phyloP scores from a whole-genome alignment of 768 basidiomycete species.

The Fistulinella prunicolor region DNA sequence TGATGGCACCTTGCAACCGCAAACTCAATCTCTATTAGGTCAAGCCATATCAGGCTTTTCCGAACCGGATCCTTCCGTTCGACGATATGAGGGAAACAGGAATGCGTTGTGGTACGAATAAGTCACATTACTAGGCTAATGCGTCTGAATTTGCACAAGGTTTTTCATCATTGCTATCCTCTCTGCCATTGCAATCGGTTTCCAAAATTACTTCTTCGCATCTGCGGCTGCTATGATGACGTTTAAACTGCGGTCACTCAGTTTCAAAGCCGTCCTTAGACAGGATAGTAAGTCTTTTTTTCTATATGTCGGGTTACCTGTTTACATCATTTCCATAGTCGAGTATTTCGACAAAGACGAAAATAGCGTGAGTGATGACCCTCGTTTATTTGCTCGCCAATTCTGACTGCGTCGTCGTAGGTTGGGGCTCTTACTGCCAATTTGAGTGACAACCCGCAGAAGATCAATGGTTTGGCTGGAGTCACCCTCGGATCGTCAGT shows the following conservation, averaged over 20 bases:
- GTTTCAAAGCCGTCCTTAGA: slow-evolving; percentile 77
- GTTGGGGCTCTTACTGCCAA: slow-evolving; percentile 78
- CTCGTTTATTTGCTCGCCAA: too few species aligned
- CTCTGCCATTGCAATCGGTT: slow-evolving; percentile 54
- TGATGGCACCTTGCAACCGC: too few species aligned
- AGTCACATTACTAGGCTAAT: slow-evolving; percentile 4
- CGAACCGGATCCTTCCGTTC: slow-evolving; percentile 33
- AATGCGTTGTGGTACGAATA: slow-evolving; percentile 61
- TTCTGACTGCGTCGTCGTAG: slow-evolving; percentile 29
- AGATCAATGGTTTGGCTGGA: slow-evolving; percentile 85
- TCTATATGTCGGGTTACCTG: neutral
- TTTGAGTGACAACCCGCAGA: slow-evolving; percentile 85
- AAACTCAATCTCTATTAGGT: slow-evolving; percentile 32
- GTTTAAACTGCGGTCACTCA: slow-evolving; percentile 62
- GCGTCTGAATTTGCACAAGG: slow-evolving; percentile 35
- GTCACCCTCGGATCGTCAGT: slow-evolving; percentile 78
- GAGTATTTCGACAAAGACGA: slow-evolving; percentile 88
- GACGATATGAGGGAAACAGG: slow-evolving; percentile 60
- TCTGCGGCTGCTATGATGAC: slow-evolving; percentile 68
- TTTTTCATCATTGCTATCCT: slow-evolving; percentile 79
- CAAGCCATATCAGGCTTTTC: slow-evolving; percentile 61
- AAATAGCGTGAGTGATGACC: slow-evolving; percentile 53
- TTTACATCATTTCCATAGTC: slow-evolving; percentile 38
- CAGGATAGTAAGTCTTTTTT: slow-evolving; percentile 69
- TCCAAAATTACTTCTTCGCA: slow-evolving; percentile 73